Evolutionary conservation across 805 yeast genomes (phyloP).

Genomic region (Ogataea siamensis): DNA sequence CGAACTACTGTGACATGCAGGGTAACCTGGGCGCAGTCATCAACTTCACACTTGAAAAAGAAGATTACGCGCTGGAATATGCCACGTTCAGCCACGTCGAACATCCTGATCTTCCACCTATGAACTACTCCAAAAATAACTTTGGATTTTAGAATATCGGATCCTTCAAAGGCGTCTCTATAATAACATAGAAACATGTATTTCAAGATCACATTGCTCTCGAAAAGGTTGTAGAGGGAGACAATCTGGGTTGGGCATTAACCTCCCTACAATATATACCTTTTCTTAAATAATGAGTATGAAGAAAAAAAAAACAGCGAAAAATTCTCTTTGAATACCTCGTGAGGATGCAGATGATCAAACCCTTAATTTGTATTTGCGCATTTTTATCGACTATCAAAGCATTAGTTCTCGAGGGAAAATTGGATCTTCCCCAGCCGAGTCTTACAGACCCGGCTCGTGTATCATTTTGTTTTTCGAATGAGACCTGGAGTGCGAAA

Average conservation of each 20-base stretch:
- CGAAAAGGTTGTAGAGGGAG: slow-evolving; percentile 40
- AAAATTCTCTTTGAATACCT: slow-evolving; percentile 4
- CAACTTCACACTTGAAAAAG: slow-evolving; percentile 55
- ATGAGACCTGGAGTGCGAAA: slow-evolving; percentile 2
- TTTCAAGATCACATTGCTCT: slow-evolving; percentile 23
- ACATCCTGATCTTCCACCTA: slow-evolving; percentile 90
- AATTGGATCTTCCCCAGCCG: slow-evolving; percentile 4
- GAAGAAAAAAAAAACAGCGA: slow-evolving; percentile 24
- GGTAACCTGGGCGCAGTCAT: slow-evolving; percentile 91
- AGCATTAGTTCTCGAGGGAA: slow-evolving; percentile 3
- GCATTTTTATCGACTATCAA: neutral
- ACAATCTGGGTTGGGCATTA: slow-evolving; percentile 36
- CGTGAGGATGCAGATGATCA: neutral
- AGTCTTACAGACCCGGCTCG: slow-evolving; percentile 7
- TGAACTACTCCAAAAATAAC: slow-evolving; percentile 72
- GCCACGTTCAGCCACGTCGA: slow-evolving; percentile 75
- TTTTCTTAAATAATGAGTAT: slow-evolving; percentile 32
- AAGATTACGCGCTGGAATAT: slow-evolving; percentile 48
- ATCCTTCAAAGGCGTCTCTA: slow-evolving; percentile 14
- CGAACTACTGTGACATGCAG: slow-evolving; percentile 91
- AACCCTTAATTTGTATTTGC: neutral
- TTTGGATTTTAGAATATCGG: slow-evolving; percentile 35
- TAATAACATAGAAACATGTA: slow-evolving; percentile 7
- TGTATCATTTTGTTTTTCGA: neutral
- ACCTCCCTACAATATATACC: slow-evolving; percentile 41